Base-by-base conservation (phyloP, 2,329 filamentous ascomycete species). In the Chrysoporthe puriensis region DNA sequence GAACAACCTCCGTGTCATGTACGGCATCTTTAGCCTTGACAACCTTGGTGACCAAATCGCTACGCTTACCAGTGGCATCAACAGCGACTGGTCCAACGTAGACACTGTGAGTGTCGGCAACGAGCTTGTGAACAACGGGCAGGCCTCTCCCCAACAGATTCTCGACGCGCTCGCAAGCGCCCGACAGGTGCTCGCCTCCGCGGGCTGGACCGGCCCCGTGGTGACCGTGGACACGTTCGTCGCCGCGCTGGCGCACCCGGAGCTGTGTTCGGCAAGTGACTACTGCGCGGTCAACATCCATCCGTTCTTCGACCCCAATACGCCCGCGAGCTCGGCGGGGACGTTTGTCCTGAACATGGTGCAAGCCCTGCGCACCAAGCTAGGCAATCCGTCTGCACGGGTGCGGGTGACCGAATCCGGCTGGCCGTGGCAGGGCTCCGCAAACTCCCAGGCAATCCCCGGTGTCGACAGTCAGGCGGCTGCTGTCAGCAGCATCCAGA, bases 251-350 rank as follows among this genome's bases (percentile, higher is more conserved):
- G 79, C 82, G 62, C 85, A 95, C 73, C 90, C 90, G 0, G 80
- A 86, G 63, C 84, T 97, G 60, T 96, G 93, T 79, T 77, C 88
- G 36, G 84, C 82, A 58, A 92, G 91, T 0, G 93, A 96, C 75
- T 92, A 91, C 80, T 93, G 90, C 74, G 91, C 92, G 18, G 86
- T 91, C 76, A 97, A 97, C 79, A 87, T 89, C 72, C 93, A 97
- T 78, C 87, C 93, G 14, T 97, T 94, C 85, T 97, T 96, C 77
- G 91, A 96, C 73, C 78, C 83, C 3, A 86, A 85, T 59, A 85
- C 86, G 36, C 77, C 78, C 1, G 86, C 92, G 0, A 78, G 81
- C 0, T 78, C 86, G 43, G 88, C 93, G 2, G 93, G 93, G 3
- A 72, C 77, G 0, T 97, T 93, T 77, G 86, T 94, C 50, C 77